A percentile compares a stretch with the other conserved stretches of the same genome.
phyloP scores from a whole-genome alignment of 306 rosid species.

The Calophaca sinica region DNA sequence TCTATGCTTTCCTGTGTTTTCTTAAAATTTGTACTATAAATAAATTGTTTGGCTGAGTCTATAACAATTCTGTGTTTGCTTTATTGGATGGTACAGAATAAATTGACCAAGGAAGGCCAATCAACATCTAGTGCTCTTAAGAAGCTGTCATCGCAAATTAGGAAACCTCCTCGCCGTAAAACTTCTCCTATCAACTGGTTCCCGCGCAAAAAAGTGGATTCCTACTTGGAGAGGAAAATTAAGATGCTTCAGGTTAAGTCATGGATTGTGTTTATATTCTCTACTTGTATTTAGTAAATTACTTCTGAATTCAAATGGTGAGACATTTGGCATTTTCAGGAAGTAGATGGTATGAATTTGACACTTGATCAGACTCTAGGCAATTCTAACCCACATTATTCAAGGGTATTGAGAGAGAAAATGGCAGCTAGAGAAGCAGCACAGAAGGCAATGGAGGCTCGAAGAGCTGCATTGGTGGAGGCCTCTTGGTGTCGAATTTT shows the following conservation, averaged over 20 bases:
- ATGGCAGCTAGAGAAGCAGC: slow-evolving; percentile 96
- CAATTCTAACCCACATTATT: slow-evolving; percentile 92
- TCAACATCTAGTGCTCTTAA: slow-evolving; percentile 64
- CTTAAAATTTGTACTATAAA: not conserved
- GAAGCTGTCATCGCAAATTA: slow-evolving; percentile 73
- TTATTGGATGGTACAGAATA: slow-evolving; percentile 63
- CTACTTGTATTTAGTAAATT: slow-evolving; percentile 11
- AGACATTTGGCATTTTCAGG: slow-evolving; percentile 52
- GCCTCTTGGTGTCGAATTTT: slow-evolving; percentile 98
- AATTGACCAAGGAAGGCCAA: slow-evolving; percentile 61
- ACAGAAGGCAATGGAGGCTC: slow-evolving; percentile 79
- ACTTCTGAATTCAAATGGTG: slow-evolving; percentile 29
- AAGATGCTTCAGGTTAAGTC: slow-evolving; percentile 87
- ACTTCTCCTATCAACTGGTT: slow-evolving; percentile 92
- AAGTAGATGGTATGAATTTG: slow-evolving; percentile 82
- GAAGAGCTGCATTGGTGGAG: slow-evolving; percentile 88
- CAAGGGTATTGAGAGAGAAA: slow-evolving; percentile 81
- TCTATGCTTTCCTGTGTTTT: not conserved
- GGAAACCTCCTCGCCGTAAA: slow-evolving; percentile 83
- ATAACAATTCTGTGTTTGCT: slow-evolving; percentile 10
- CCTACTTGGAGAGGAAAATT: slow-evolving; percentile 86
- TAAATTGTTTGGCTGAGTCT: slow-evolving; percentile 12
- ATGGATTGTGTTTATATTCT: not conserved
- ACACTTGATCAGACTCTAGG: slow-evolving; percentile 93
- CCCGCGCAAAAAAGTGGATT: slow-evolving; percentile 82